Percentiles rank a stretch among this genome's conserved stretches.
phyloP scores from a whole-genome alignment of 495 filamentous ascomycete species.

The Penicillium cinerascens region DNA sequence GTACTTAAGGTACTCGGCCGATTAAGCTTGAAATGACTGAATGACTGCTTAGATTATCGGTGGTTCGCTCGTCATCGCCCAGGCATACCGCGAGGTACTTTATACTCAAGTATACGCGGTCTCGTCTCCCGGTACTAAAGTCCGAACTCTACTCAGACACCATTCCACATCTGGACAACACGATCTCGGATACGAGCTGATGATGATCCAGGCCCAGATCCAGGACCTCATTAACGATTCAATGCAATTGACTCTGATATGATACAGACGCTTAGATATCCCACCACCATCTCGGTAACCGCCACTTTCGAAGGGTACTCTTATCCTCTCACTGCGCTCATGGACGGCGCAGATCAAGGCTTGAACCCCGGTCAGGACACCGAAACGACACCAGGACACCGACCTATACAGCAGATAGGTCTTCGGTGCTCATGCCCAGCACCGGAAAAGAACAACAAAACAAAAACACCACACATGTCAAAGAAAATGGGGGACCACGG shows the following conservation, averaged over 20 bases:
- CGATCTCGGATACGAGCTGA: not conserved
- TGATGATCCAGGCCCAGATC: slow-evolving; percentile 1
- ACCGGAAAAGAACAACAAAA: slow-evolving; percentile 14
- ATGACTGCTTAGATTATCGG: too few species aligned
- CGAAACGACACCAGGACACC: not conserved
- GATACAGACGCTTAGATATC: slow-evolving; percentile 12
- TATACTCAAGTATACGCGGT: too few species aligned
- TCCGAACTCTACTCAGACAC: not conserved
- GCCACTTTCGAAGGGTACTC: not conserved
- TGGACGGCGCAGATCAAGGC: not conserved
- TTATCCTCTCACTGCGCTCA: not conserved
- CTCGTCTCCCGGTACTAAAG: too few species aligned
- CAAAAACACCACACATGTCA: slow-evolving; percentile 26
- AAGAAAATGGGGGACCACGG: slow-evolving; percentile 24
- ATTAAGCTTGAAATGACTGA: too few species aligned
- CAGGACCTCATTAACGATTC: slow-evolving; percentile 6
- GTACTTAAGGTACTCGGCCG: too few species aligned
- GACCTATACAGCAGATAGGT: slow-evolving; percentile 44
- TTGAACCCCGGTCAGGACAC: not conserved
- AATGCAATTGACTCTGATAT: slow-evolving; percentile 22
- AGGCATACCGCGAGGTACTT: too few species aligned
- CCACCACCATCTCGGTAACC: not conserved
- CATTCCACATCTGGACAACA: not conserved
- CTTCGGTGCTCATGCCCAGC: slow-evolving; percentile 23
- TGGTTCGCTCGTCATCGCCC: too few species aligned